A percentile compares a stretch with the other conserved stretches of the same genome.
Evolutionary conservation across 805 yeast genomes (phyloP).

Genomic region (Yueomyces sinensis): DNA sequence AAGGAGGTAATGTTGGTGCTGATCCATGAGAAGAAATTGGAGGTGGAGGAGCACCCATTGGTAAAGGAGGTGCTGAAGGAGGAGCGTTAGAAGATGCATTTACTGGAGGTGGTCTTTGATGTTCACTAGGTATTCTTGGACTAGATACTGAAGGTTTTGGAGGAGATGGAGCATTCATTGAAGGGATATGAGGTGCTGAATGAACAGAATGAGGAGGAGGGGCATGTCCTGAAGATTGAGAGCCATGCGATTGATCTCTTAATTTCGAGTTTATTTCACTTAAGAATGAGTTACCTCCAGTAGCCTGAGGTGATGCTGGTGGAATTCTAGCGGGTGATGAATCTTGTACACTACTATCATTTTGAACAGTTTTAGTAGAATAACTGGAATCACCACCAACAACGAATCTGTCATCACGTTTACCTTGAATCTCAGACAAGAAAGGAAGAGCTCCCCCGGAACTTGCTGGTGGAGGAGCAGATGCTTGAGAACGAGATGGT

Average conservation of each 20-base stretch:
- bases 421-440: conserved; percentile 35
- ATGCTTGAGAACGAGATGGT: conserved; percentile 10
- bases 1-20: conserved; percentile 9
- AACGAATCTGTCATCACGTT: conserved; percentile 33
- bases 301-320: conserved; percentile 3
- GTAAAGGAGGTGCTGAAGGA: conserved; percentile 7
- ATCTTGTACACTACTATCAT: conserved; percentile 6
- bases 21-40: conserved; percentile 22
- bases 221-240: conserved; percentile 2
- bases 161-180: conserved; percentile 10
- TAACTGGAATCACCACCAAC: conserved; percentile 26
- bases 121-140: conserved; percentile 4
- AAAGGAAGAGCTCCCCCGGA: conserved; percentile 33
- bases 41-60: conserved; percentile 8
- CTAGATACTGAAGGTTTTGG: not conserved
- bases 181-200: conserved; percentile 3
- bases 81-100: conserved; percentile 6
- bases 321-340: conserved; percentile 9
- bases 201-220: conserved; percentile 3
- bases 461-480: conserved; percentile 10
- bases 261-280: conserved; percentile 19
- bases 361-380: conserved; percentile 14
- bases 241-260: conserved; percentile 6
- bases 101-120: conserved; percentile 2
- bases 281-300: conserved; percentile 16